These are phyloP conservation scores for Pyricularia grisea DNA, from an alignment of 2,329 filamentous ascomycete species.

Conservation along the genomic window DNA sequence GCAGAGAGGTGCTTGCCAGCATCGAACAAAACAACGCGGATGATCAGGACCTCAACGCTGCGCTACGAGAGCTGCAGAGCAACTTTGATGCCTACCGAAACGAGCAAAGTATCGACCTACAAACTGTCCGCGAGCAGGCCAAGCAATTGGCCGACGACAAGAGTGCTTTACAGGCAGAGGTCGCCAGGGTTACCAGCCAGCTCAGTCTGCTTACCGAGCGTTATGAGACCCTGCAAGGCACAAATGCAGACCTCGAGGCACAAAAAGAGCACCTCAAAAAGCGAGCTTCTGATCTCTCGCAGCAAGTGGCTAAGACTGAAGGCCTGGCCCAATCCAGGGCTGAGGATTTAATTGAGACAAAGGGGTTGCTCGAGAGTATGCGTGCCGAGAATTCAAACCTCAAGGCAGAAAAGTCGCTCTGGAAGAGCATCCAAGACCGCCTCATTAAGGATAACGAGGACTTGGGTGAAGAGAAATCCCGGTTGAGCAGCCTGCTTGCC, in stretches of 20 bases:
- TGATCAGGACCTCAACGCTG: slow-evolving; percentile 61
- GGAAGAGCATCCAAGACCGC: slow-evolving; percentile 87
- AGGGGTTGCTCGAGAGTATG: slow-evolving; percentile 73
- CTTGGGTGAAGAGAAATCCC: slow-evolving; percentile 72
- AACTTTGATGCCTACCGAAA: slow-evolving; percentile 87
- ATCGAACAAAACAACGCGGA: slow-evolving; percentile 53
- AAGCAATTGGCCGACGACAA: slow-evolving; percentile 77
- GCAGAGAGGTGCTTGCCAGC: slow-evolving; percentile 46
- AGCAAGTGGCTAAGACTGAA: slow-evolving; percentile 83
- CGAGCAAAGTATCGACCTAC: slow-evolving; percentile 72
- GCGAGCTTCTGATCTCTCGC: slow-evolving; percentile 65
- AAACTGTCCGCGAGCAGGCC: slow-evolving; percentile 75
- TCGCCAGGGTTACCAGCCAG: slow-evolving; percentile 72
- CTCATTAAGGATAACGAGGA: slow-evolving; percentile 81
- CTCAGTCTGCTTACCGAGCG: slow-evolving; percentile 73
- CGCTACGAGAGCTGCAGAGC: slow-evolving; percentile 78
- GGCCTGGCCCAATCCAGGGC: slow-evolving; percentile 83
- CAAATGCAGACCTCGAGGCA: slow-evolving; percentile 71
- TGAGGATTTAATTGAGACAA: slow-evolving; percentile 84
- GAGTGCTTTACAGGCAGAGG: slow-evolving; percentile 70
- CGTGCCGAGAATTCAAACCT: slow-evolving; percentile 86
- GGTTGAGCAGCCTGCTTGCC: slow-evolving; percentile 72
- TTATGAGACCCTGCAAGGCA: slow-evolving; percentile 81
- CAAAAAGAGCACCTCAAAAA: slow-evolving; percentile 86
- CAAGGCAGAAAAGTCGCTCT: slow-evolving; percentile 89